phyloP scores from a whole-genome alignment of 2,329 filamentous ascomycete species.

The Hymenoscyphus repandus region DNA sequence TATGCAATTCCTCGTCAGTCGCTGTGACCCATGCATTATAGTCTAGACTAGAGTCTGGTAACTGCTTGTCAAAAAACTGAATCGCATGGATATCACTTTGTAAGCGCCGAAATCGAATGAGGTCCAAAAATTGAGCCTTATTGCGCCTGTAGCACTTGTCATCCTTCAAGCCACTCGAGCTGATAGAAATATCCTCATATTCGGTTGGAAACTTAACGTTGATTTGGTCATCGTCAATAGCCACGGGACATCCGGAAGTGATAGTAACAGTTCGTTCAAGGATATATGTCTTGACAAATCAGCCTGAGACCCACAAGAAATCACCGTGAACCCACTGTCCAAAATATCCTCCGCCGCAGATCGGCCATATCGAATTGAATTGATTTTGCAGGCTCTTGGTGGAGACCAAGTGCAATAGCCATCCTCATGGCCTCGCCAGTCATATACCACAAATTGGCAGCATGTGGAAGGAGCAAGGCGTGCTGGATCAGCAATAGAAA shows the following conservation, averaged over 20 bases:
- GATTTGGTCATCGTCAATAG: not conserved
- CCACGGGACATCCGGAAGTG: not conserved
- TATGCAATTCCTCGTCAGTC: not conserved
- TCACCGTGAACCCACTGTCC: not conserved
- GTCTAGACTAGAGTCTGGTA: not conserved
- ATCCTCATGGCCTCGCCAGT: constrained; percentile 23
- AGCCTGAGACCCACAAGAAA: not conserved
- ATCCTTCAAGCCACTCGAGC: not conserved
- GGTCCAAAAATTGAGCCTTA: not conserved
- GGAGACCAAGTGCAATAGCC: constrained; percentile 21
- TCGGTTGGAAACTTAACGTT: not conserved
- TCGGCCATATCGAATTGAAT: constrained; percentile 1
- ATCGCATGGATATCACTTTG: not conserved
- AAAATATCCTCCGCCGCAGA: constrained; percentile 13
- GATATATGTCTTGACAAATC: not conserved
- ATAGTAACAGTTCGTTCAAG: not conserved
- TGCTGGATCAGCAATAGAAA: constrained; percentile 19
- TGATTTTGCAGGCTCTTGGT: constrained; percentile 15
- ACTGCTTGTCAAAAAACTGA: not conserved
- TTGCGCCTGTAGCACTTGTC: not conserved
- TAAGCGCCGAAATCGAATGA: not conserved
- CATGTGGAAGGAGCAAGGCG: constrained; percentile 17
- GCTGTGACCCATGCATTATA: not conserved
- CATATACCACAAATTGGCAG: constrained; percentile 20
- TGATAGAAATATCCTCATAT: not conserved